These are phyloP conservation scores for Lomentospora prolificans DNA, from an alignment of 2,329 filamentous ascomycete genomes.

Conservation along the genomic window DNA sequence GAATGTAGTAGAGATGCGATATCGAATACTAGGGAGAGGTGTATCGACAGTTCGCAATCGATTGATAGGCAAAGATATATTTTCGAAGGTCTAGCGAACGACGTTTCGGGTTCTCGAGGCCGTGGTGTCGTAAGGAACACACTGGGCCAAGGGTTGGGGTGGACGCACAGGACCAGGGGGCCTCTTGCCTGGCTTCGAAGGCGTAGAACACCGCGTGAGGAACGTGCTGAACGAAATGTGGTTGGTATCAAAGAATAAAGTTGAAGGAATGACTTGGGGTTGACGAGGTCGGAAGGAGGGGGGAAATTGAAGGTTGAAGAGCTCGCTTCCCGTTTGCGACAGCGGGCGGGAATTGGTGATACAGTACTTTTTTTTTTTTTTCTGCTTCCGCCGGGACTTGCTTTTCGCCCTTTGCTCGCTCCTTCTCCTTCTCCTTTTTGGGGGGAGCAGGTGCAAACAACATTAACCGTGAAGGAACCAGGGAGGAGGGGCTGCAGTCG, in stretches of 20 bases:
- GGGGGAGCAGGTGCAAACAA: neutral
- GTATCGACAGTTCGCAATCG: neutral
- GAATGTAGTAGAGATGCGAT: neutral
- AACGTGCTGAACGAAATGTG: neutral
- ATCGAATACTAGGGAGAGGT: neutral
- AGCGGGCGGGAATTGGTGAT: neutral
- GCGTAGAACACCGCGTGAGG: neutral
- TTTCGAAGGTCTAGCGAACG: neutral
- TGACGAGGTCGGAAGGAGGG: neutral
- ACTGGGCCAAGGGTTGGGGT: neutral
- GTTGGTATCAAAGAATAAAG: neutral
- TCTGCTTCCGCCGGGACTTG: neutral
- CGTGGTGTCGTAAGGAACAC: neutral
- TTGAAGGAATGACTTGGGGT: neutral
- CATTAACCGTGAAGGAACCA: neutral
- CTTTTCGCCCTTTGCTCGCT: neutral
- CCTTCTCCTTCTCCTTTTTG: conserved; percentile 1
- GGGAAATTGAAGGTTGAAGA: neutral
- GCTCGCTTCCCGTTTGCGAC: neutral
- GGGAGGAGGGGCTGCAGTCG: neutral
- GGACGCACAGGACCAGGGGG: neutral
- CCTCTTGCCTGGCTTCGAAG: neutral
- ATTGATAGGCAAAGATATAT: neutral
- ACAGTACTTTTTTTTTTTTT: neutral
- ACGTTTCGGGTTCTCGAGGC: neutral